These are phyloP conservation scores for Clausena lansium DNA, from an alignment of 345 rosid genomes.

Conservation along the genomic window DNA sequence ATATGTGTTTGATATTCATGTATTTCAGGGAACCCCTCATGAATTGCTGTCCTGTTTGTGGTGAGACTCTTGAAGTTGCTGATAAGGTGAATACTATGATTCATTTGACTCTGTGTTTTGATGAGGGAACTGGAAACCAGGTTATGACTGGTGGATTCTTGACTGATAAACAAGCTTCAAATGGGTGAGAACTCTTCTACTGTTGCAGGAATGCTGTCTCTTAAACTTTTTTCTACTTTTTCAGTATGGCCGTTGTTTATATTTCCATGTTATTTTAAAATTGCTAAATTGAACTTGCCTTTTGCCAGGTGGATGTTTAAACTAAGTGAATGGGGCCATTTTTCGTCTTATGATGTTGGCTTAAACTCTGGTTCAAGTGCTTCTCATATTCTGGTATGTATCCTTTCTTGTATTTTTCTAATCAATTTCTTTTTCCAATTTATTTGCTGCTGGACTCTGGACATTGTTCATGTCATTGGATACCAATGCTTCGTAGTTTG, in stretches of 20 bases:
- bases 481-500: background rate
- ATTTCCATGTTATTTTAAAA: background rate
- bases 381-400: slow-evolving; percentile 84
- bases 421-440: background rate
- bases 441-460: background rate
- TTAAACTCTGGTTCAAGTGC: slow-evolving; percentile 85
- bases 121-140: slow-evolving; percentile 96
- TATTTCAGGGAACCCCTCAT: slow-evolving; percentile 71
- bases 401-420: background rate
- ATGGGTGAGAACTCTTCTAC: slow-evolving; percentile 57
- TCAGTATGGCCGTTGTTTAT: slow-evolving; percentile 6
- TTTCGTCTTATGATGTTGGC: slow-evolving; percentile 85
- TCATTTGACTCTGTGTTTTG: slow-evolving; percentile 90
- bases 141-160: slow-evolving; percentile 93
- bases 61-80: slow-evolving; percentile 64
- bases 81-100: slow-evolving; percentile 81
- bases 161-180: slow-evolving; percentile 90
- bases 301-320: slow-evolving; percentile 82
- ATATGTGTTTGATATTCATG: slow-evolving; percentile 6
- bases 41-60: slow-evolving; percentile 86
- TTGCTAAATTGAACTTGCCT: background rate
- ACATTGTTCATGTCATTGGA: background rate
- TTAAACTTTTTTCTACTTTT: background rate
- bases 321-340: slow-evolving; percentile 93
- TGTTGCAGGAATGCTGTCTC: background rate